These are phyloP conservation scores for Rhododendron williamsianum DNA, from an alignment of 148 eudicot species.

Conservation along the genomic window DNA sequence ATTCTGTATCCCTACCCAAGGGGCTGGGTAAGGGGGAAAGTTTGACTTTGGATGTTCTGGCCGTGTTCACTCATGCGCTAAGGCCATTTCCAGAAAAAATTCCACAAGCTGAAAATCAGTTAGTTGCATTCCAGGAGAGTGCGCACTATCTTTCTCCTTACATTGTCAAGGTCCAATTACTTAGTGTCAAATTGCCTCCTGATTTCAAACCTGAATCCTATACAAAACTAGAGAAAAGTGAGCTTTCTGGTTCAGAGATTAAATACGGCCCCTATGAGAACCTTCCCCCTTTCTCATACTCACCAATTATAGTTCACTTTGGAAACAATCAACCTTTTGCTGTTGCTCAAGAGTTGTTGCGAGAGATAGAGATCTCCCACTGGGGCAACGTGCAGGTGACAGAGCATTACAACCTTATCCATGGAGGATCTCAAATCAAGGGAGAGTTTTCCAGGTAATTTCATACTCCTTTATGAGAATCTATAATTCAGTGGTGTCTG, in stretches of 20 bases:
- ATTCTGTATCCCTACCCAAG: conserved; percentile 63
- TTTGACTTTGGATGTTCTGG: conserved; percentile 59
- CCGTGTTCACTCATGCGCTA: conserved; percentile 63
- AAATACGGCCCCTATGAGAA: conserved; percentile 93
- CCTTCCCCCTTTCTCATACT: conserved; percentile 55
- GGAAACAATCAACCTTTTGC: conserved; percentile 74
- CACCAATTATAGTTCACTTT: conserved; percentile 62
- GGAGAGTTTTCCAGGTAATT: conserved; percentile 90
- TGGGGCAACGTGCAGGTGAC: conserved; percentile 98
- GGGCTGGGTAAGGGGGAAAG: conserved; percentile 56
- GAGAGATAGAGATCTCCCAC: conserved; percentile 96
- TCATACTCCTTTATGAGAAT: neutral
- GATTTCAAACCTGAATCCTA: conserved; percentile 77
- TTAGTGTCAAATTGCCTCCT: conserved; percentile 62
- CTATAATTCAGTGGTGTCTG: neutral
- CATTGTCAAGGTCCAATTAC: conserved; percentile 61
- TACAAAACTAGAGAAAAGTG: conserved; percentile 70
- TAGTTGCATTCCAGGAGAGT: conserved; percentile 67
- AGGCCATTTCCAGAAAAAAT: conserved; percentile 86
- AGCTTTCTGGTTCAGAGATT: conserved; percentile 77
- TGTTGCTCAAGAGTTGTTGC: conserved; percentile 83
- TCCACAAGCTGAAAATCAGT: conserved; percentile 80
- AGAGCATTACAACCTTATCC: conserved; percentile 81
- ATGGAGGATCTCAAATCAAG: conserved; percentile 77
- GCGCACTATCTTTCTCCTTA: conserved; percentile 80